phyloP scores from a whole-genome alignment of 495 filamentous ascomycete species.

The Thermothielavioides terrestris region DNA sequence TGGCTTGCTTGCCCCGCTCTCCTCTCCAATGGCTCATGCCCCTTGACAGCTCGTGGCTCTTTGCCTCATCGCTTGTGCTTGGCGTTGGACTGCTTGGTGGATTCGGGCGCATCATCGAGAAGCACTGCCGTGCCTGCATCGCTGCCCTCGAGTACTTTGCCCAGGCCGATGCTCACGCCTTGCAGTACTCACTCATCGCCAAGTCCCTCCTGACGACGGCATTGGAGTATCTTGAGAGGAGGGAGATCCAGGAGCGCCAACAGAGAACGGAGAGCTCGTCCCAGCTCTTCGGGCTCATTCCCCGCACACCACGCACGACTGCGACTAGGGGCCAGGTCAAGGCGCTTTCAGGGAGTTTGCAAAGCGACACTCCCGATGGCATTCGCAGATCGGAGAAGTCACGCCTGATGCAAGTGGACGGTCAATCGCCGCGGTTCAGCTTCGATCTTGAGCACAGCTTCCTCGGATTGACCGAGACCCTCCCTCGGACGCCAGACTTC shows the following conservation, averaged over 20 bases:
- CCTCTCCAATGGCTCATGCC: background rate
- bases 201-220: slow-evolving; percentile 35
- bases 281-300: slow-evolving; percentile 36
- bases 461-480: slow-evolving; percentile 16
- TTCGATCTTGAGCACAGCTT: slow-evolving; percentile 25
- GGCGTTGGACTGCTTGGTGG: slow-evolving; percentile 36
- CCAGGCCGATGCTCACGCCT: slow-evolving; percentile 32
- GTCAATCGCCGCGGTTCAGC: slow-evolving; percentile 8
- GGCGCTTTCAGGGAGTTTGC: background rate
- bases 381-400: background rate
- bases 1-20: background rate
- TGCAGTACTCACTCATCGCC: slow-evolving; percentile 39
- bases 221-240: slow-evolving; percentile 29
- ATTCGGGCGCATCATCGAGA: slow-evolving; percentile 39
- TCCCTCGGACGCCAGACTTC: slow-evolving; percentile 19
- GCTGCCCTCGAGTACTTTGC: slow-evolving; percentile 36
- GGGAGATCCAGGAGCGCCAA: slow-evolving; percentile 31
- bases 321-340: background rate
- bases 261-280: slow-evolving; percentile 36
- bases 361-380: background rate
- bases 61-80: slow-evolving; percentile 39
- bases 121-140: slow-evolving; percentile 33
- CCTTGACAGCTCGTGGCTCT: slow-evolving; percentile 34
- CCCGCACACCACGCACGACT: slow-evolving; percentile 1
- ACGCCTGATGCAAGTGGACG: background rate